Evolutionary conservation across 495 filamentous ascomycete genomes (phyloP), one percentile per base, ranked within the genome.

Genomic region (Clohesyomyces aquaticus): DNA sequence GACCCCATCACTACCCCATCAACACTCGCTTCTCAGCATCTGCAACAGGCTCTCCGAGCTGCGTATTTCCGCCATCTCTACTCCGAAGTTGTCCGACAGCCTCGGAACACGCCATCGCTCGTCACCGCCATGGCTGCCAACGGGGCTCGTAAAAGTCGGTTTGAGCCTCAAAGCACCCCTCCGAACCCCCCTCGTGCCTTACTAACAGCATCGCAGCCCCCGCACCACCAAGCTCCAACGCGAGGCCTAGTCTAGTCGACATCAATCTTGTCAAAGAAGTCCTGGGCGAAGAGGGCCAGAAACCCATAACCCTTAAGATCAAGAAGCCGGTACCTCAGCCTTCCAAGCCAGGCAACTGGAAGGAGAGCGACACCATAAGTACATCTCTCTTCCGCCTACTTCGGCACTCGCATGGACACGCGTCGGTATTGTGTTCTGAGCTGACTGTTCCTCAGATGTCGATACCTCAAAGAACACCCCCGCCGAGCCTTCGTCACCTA

Each of bases 401-500:
- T 22, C 6, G 29, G 6, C n/a, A n/a, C n/a, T n/a, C n/a, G n/a
- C n/a, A n/a, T n/a, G n/a, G n/a, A n/a, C n/a, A n/a, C n/a, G n/a
- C n/a, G n/a, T n/a, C n/a, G 1, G 28, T 4, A 32, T 12, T 55
- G 4, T 10, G 21, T 12, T n/a, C 10, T 41, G 10, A 29, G 4
- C 35, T 43, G 6, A 43, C 10, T 18, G 18, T 4, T 19, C 42
- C 4, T 10, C 42, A 70, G 56, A 68, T 50, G 52, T 61, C 3
- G 48, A 65, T 18, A 59, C 18, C 21, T 49, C 45, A 35, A 61
- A 69, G 42, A 18, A 38, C 14, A 47, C 32, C 14, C 45, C 49
- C 3, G 26, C 51, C 19, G 79, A 57, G 52, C 62, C 77, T 59
- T 71, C 81, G 48, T 81, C 83, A 0, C 80, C 82, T 1, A 74